Conservation (phyloP, 345 rosid species). For the Rubroshorea leprosula region DNA sequence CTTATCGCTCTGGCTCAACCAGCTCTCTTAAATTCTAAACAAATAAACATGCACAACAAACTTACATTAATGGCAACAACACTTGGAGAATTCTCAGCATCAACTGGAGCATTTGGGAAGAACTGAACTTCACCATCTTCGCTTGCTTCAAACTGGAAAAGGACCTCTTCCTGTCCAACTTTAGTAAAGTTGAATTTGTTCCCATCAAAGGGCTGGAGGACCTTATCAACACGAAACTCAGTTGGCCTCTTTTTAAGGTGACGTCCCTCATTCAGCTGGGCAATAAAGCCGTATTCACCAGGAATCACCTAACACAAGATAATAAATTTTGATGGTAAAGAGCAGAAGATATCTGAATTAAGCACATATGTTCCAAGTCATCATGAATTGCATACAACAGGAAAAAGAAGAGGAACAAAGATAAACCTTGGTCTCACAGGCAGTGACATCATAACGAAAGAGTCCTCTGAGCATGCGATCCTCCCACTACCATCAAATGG, state of each 20-base stretch:
- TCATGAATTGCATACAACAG: neutral
- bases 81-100: constrained; percentile 67
- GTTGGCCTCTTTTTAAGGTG: constrained; percentile 98
- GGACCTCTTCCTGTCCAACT: constrained; percentile 92
- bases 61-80: constrained; percentile 89
- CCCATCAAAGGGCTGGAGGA: constrained; percentile 85
- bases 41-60: too few relatives aligned
- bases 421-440: constrained; percentile 88
- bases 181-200: constrained; percentile 93
- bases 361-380: neutral
- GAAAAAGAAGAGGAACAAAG: neutral
- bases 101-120: constrained; percentile 55
- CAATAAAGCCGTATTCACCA: constrained; percentile 78
- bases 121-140: constrained; percentile 60
- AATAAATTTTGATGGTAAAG: neutral
- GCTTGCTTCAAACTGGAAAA: constrained; percentile 86
- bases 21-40: neutral
- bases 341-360: constrained; percentile 3
- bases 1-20: neutral
- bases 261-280: constrained; percentile 94
- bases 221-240: constrained; percentile 87
- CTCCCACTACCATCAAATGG: constrained; percentile 67
- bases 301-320: constrained; percentile 62
- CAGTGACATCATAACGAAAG: constrained; percentile 92
- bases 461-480: constrained; percentile 84